Evolutionary conservation across 1,284 basidiomycete species (phyloP).

Genomic region (Naganishia sp.): DNA sequence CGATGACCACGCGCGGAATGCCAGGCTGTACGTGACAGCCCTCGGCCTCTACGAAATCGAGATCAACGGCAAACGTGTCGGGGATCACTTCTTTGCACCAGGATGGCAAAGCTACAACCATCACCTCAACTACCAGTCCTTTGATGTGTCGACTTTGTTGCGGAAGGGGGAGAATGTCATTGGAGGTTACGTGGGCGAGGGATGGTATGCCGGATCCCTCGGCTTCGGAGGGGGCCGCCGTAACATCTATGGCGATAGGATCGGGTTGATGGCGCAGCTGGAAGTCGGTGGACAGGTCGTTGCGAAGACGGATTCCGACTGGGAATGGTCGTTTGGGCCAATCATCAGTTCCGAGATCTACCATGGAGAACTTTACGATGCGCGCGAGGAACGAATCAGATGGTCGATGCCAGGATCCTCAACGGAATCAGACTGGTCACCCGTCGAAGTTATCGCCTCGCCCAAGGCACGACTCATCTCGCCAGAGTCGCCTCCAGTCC

Average conservation of each 20-base stretch:
- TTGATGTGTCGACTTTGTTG: conserved; percentile 38
- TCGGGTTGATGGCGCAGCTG: conserved; percentile 37
- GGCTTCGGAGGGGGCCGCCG: conserved; percentile 34
- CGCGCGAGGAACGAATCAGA: neutral
- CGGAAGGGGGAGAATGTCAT: conserved; percentile 38
- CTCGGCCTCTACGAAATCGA: conserved; percentile 44
- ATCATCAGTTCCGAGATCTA: conserved; percentile 42
- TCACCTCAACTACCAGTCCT: conserved; percentile 44
- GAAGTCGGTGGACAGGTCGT: conserved; percentile 35
- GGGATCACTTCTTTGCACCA: conserved; percentile 45
- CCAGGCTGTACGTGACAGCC: conserved; percentile 47
- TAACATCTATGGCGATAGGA: conserved; percentile 39
- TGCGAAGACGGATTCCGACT: conserved; percentile 32
- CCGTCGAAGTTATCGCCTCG: conserved; percentile 30
- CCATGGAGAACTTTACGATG: conserved; percentile 42
- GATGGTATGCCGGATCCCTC: conserved; percentile 42
- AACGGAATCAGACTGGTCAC: neutral
- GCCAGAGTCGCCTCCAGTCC: conserved; percentile 42
- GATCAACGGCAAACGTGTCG: conserved; percentile 44
- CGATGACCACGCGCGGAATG: neutral
- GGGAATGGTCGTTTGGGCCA: conserved; percentile 43
- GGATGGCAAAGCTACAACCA: conserved; percentile 48
- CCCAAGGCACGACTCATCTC: conserved; percentile 35
- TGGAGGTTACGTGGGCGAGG: conserved; percentile 42
- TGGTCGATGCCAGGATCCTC: conserved; percentile 31